Evolutionary conservation across 1,284 basidiomycete species (phyloP).

Genomic region (Cutaneotrichosporon sp.): DNA sequence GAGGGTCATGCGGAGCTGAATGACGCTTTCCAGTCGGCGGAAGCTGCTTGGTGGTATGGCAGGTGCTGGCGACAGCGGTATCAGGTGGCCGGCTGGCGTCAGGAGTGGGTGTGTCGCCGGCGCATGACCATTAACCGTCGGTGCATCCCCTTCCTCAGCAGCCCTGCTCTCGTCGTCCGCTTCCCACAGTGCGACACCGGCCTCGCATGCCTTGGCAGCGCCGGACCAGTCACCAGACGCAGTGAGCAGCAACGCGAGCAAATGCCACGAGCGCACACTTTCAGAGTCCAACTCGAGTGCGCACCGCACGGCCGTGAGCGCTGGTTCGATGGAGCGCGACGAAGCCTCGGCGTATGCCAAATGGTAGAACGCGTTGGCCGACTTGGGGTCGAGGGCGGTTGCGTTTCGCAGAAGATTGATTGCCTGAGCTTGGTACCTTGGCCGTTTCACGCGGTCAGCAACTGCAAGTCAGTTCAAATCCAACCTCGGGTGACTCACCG

Average conservation of each 20-base stretch:
- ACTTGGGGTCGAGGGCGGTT: slow-evolving; percentile 55
- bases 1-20: slow-evolving; percentile 83
- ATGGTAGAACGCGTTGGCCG: slow-evolving; percentile 65
- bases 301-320: slow-evolving; percentile 62
- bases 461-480: slow-evolving; percentile 49
- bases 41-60: neutral
- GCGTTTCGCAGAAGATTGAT: slow-evolving; percentile 58
- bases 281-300: slow-evolving; percentile 70
- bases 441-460: slow-evolving; percentile 60
- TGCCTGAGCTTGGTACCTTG: slow-evolving; percentile 57
- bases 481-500: slow-evolving; percentile 18
- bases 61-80: neutral
- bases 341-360: slow-evolving; percentile 71
- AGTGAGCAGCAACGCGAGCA: slow-evolving; percentile 75
- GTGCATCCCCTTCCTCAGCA: slow-evolving; percentile 13
- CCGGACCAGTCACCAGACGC: slow-evolving; percentile 75
- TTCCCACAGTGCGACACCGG: slow-evolving; percentile 57
- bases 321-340: slow-evolving; percentile 63
- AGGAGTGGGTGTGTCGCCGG: slow-evolving; percentile 9
- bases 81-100: slow-evolving; percentile 1
- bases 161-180: slow-evolving; percentile 43
- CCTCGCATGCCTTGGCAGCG: slow-evolving; percentile 70
- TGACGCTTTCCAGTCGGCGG: slow-evolving; percentile 56
- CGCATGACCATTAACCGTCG: slow-evolving; percentile 20
- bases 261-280: slow-evolving; percentile 82